Evolutionary conservation across 2,329 filamentous ascomycete species (phyloP).

Genomic region (Colletotrichum cuscutae): DNA sequence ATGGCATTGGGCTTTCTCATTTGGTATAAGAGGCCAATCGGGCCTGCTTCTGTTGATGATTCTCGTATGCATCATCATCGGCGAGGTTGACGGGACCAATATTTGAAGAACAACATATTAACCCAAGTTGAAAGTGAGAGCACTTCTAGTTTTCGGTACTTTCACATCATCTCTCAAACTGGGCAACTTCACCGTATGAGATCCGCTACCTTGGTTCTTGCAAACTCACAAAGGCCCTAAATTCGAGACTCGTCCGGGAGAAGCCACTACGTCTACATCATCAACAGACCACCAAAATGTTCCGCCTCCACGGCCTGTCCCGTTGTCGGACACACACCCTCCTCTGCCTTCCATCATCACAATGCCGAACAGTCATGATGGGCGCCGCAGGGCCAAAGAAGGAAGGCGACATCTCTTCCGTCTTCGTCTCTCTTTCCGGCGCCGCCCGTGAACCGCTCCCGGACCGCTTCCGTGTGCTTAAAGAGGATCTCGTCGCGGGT

Average conservation of each 20-base stretch:
- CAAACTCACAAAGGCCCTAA: too few species aligned
- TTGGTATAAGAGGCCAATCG: neutral
- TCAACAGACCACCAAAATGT: neutral
- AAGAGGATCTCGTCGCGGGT: constrained; percentile 61
- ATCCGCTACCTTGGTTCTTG: too few species aligned
- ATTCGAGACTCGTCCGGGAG: neutral
- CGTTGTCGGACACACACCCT: neutral
- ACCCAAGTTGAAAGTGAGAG: neutral
- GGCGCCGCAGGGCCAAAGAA: constrained; percentile 50
- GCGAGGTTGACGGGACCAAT: neutral
- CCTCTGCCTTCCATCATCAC: neutral
- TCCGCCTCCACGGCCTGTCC: neutral
- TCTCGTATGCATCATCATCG: neutral
- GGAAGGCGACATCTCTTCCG: constrained; percentile 71
- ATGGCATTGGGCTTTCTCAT: neutral
- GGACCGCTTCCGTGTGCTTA: constrained; percentile 65
- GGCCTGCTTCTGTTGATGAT: neutral
- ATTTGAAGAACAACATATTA: neutral
- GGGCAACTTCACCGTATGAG: too few species aligned
- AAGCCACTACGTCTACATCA: neutral
- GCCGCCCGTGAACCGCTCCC: constrained; percentile 57
- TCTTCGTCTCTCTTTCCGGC: constrained; percentile 69
- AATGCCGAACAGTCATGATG: constrained; percentile 28
- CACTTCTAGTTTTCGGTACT: neutral
- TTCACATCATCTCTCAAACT: neutral